Evolutionary conservation across 495 filamentous ascomycete species (phyloP), one percentile per base, ranked within the genome.

Genomic region (Penicillium egyptiacum): DNA sequence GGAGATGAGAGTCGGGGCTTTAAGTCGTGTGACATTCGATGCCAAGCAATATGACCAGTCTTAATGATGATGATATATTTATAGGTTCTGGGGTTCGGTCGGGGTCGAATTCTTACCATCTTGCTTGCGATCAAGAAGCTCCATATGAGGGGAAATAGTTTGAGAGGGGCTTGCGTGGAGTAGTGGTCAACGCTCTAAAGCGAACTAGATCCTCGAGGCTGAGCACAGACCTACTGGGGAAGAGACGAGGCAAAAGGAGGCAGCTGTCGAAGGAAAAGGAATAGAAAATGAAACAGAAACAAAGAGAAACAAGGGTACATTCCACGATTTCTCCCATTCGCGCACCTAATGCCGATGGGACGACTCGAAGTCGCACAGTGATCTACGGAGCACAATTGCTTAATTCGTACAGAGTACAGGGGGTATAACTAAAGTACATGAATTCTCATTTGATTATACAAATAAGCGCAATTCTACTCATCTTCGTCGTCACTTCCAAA

Each of bases 401-500:
- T 25, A 23, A 50, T 50, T 50, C 20, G 31, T 10, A 33, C 12
- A 50, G 19, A 6, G 19, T 48, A 31, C 10, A 31, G 9, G 4
- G 9, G 4, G 2, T 5, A 45, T 23, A 2, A 35, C 44, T 47
- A 43, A 22, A 16, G 22, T 43, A 40, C 30, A 46, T 20, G 22
- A 37, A 25, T 23, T 37, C 0, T 40, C 14, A 39, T 50, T 50
- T 35, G 11, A 42, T 42, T 12, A 28, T 20, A 14, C 26, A 8
- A 20, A 16, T 17, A 43, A 17, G 16, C 40, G 25, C 4, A 25
- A 20, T 39, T 47, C n/a, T 55, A 46, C 5, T 90, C 87, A 58
- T 92, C 87, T 63, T 90, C 88, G 53, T 87, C 89, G 67, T 87
- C 85, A 71, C 89, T 90, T 9, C 93, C 94, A 79, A 98, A 98